These are phyloP conservation scores for Fusarium sp. DNA, from an alignment of 2,329 filamentous ascomycete species.

Conservation along the genomic window DNA sequence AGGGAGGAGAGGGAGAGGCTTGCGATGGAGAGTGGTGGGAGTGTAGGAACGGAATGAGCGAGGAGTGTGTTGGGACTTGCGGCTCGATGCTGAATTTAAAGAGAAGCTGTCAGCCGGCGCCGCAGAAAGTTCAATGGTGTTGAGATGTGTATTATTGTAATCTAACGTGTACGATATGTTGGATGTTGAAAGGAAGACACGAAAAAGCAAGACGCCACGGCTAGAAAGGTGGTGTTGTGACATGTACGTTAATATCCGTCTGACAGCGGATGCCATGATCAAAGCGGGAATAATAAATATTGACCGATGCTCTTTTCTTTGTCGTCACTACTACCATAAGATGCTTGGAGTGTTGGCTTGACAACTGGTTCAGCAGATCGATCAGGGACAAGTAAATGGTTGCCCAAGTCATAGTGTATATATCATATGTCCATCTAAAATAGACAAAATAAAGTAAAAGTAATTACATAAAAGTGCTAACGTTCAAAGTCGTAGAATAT, in stretches of 20 bases:
- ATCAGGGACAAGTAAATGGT: constrained; percentile 19
- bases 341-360: neutral
- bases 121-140: neutral
- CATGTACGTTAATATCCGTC: neutral
- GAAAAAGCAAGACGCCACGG: neutral
- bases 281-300: neutral
- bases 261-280: neutral
- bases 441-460: neutral
- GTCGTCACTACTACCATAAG: neutral
- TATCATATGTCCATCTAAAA: constrained; percentile 12
- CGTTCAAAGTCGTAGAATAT: constrained; percentile 16
- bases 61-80: neutral
- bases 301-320: neutral
- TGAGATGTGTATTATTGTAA: neutral
- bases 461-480: constrained; percentile 35
- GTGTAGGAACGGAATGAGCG: neutral
- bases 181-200: neutral
- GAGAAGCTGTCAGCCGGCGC: neutral
- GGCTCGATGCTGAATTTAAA: neutral
- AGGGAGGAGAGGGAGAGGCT: neutral
- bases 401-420: constrained; percentile 29
- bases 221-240: neutral
- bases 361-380: neutral
- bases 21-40: neutral
- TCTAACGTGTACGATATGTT: neutral